phyloP scores from a whole-genome alignment of 129 eudicot species.

The Lactuca saligna region DNA sequence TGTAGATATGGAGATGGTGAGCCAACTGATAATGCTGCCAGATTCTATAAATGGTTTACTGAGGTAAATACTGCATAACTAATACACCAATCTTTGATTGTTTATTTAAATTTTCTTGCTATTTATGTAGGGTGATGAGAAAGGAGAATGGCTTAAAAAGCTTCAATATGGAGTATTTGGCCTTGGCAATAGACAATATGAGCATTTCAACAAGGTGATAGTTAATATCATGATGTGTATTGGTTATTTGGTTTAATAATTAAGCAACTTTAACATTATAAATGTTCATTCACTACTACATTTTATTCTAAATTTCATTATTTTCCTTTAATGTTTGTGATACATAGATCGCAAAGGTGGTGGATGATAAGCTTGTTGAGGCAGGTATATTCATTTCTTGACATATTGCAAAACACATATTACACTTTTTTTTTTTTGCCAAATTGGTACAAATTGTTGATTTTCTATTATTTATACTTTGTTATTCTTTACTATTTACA shows the following conservation, averaged over 20 bases:
- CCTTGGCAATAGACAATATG: conserved; percentile 95
- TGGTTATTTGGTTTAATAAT: neutral
- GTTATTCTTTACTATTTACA: conserved; percentile 31
- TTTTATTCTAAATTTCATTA: conserved; percentile 11
- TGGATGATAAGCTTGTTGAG: conserved; percentile 62
- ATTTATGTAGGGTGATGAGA: conserved; percentile 52
- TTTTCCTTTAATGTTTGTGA: neutral
- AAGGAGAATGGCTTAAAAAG: conserved; percentile 76
- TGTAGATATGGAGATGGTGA: conserved; percentile 99
- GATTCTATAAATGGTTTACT: conserved; percentile 90
- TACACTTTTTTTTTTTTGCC: neutral
- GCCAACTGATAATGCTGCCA: conserved; percentile 98
- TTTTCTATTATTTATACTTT: conserved; percentile 1
- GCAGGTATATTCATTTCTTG: conserved; percentile 55
- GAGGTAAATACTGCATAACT: conserved; percentile 54
- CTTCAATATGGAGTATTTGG: conserved; percentile 90
- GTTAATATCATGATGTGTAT: conserved; percentile 2
- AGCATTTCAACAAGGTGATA: conserved; percentile 93
- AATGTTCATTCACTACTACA: conserved; percentile 1
- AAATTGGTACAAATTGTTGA: neutral
- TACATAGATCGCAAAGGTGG: conserved; percentile 77
- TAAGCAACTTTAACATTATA: conserved; percentile 3
- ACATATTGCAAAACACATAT: neutral
- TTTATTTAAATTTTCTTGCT: neutral
- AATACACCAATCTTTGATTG: neutral